These are phyloP conservation scores for Claviceps paspali DNA, from an alignment of 2,329 filamentous ascomycete species.

Conservation along the genomic window DNA sequence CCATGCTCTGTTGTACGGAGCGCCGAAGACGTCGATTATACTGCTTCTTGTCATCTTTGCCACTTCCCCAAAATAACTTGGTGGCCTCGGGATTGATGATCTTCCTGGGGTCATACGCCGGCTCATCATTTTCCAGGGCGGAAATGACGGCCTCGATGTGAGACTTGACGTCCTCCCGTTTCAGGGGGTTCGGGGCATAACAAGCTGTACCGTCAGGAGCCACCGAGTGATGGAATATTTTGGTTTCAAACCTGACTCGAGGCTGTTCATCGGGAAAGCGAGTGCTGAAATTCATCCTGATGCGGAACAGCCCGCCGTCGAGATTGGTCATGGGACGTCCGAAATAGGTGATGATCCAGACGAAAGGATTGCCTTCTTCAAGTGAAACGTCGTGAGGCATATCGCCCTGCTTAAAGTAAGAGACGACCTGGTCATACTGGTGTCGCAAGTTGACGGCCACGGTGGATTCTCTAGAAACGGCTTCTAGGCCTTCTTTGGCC, in stretches of 20 bases:
- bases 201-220: slow-evolving; percentile 68
- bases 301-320: slow-evolving; percentile 76
- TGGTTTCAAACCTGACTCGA: slow-evolving; percentile 63
- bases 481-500: slow-evolving; percentile 50
- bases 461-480: slow-evolving; percentile 50
- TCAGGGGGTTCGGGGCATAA: slow-evolving; percentile 50
- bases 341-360: slow-evolving; percentile 81
- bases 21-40: slow-evolving; percentile 73
- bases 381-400: slow-evolving; percentile 63
- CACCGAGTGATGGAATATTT: slow-evolving; percentile 78
- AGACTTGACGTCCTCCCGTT: slow-evolving; percentile 59
- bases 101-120: slow-evolving; percentile 79
- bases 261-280: slow-evolving; percentile 82
- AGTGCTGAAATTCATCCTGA: slow-evolving; percentile 66
- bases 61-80: slow-evolving; percentile 70
- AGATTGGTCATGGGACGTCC: slow-evolving; percentile 85
- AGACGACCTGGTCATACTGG: slow-evolving; percentile 70
- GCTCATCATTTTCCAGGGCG: slow-evolving; percentile 72
- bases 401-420: slow-evolving; percentile 56
- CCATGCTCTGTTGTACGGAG: slow-evolving; percentile 55
- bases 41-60: slow-evolving; percentile 57
- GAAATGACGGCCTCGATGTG: slow-evolving; percentile 76
- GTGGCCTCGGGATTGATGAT: slow-evolving; percentile 76
- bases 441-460: slow-evolving; percentile 70
- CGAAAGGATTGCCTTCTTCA: slow-evolving; percentile 70